phyloP scores from a whole-genome alignment of 257 asterid species.

The Cordia subcordata region DNA sequence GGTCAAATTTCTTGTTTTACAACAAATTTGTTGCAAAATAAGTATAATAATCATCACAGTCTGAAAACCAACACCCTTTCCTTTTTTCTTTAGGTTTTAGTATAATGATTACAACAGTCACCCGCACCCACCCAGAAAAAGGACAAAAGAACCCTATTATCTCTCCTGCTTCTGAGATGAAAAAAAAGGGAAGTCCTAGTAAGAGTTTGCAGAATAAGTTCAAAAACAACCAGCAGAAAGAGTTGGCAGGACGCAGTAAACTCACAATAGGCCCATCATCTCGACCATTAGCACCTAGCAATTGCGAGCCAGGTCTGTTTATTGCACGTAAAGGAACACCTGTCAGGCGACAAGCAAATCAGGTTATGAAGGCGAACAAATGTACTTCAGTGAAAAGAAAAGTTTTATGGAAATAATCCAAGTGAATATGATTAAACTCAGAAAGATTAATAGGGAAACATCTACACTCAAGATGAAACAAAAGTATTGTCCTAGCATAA shows the following conservation, averaged over 20 bases:
- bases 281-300: conserved; percentile 91
- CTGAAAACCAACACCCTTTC: not conserved
- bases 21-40: not conserved
- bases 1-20: not conserved
- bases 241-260: conserved; percentile 16
- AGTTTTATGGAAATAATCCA: too few relatives aligned
- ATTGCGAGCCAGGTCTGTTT: conserved; percentile 86
- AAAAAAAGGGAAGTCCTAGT: too few relatives aligned
- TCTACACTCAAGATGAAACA: not conserved
- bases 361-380: conserved; percentile 1
- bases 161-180: too few relatives aligned
- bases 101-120: too few relatives aligned
- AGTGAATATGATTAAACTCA: too few relatives aligned
- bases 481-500: not conserved
- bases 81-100: not conserved
- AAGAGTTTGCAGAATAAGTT: too few relatives aligned
- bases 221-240: conserved; percentile 4
- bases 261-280: conserved; percentile 97
- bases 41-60: not conserved
- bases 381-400: too few relatives aligned
- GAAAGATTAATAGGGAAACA: not conserved
- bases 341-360: conserved; percentile 26
- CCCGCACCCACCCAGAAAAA: conserved; percentile 3
- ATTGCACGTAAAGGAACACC: conserved; percentile 87
- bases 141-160: too few relatives aligned